Conservation (phyloP, 192 early-diverging fungal genomes). For the Jimgerdemannia flammicorona region DNA sequence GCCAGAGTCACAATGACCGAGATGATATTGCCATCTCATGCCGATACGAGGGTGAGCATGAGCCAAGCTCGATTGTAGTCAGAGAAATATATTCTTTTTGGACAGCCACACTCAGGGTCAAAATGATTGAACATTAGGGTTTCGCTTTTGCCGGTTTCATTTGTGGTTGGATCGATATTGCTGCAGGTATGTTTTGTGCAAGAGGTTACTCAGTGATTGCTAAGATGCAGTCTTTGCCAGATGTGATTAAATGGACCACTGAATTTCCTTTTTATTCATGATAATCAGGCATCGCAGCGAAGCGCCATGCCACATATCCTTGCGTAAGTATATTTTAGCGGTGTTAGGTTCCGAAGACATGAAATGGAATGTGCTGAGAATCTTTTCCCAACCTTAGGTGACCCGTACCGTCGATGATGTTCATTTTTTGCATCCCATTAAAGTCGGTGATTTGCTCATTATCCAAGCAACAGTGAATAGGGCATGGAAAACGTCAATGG, state of each 20-base stretch:
- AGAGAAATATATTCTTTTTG: not conserved
- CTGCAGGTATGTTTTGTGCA: conserved; percentile 35
- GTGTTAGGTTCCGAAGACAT: not conserved
- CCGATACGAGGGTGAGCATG: conserved; percentile 39
- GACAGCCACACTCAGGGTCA: not conserved
- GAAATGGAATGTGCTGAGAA: not conserved
- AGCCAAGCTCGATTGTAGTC: not conserved
- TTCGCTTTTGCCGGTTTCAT: conserved; percentile 40
- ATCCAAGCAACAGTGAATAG: conserved; percentile 63
- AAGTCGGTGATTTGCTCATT: conserved; percentile 56
- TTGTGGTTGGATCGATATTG: conserved; percentile 64
- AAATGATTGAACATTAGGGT: conserved; percentile 5
- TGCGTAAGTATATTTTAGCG: conserved; percentile 31
- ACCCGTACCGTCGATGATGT: conserved; percentile 66
- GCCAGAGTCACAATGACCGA: conserved; percentile 56
- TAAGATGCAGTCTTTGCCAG: no score
- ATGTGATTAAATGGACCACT: no score
- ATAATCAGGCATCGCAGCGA: conserved; percentile 41
- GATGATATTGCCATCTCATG: conserved; percentile 42
- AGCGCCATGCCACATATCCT: conserved; percentile 52
- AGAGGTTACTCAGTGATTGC: no score
- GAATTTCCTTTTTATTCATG: no score
- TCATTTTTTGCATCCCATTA: conserved; percentile 62
- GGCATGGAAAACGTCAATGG: conserved; percentile 71
- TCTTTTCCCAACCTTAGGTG: conserved; percentile 30